Evolutionary conservation across 2,329 filamentous ascomycete species (phyloP).

Genomic region (Ophiostoma ulmi): DNA sequence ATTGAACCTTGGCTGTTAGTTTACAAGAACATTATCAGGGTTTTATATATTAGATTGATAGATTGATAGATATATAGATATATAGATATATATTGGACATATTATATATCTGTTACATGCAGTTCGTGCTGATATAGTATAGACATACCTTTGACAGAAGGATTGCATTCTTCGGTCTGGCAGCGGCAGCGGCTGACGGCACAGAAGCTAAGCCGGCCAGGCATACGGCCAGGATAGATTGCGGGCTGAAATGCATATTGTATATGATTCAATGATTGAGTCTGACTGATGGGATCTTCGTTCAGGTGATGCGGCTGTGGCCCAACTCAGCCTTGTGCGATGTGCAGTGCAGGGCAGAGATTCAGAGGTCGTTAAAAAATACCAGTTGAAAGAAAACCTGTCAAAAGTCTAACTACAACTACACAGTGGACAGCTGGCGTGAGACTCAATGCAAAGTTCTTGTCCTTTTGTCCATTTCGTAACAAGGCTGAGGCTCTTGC

Average conservation of each 20-base stretch:
- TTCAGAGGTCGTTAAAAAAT: neutral
- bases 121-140: too few relatives aligned
- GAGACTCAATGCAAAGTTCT: neutral
- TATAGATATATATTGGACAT: too few relatives aligned
- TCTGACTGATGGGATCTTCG: neutral
- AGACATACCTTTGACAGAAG: constrained; percentile 59
- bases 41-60: neutral
- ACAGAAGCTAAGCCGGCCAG: constrained; percentile 16
- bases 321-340: neutral
- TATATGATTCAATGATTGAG: neutral
- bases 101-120: too few relatives aligned
- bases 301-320: neutral
- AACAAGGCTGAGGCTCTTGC: neutral
- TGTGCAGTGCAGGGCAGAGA: neutral
- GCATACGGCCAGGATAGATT: neutral
- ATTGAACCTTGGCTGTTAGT: constrained; percentile 52
- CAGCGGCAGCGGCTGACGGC: neutral
- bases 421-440: neutral
- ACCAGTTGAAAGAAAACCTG: neutral
- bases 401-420: neutral
- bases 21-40: neutral
- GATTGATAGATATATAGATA: neutral
- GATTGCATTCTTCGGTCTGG: constrained; percentile 46
- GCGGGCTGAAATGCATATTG: constrained; percentile 14
- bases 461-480: neutral